Conservation (phyloP, 2,329 filamentous ascomycete genomes). For the Plenodomus tracheiphilus region DNA sequence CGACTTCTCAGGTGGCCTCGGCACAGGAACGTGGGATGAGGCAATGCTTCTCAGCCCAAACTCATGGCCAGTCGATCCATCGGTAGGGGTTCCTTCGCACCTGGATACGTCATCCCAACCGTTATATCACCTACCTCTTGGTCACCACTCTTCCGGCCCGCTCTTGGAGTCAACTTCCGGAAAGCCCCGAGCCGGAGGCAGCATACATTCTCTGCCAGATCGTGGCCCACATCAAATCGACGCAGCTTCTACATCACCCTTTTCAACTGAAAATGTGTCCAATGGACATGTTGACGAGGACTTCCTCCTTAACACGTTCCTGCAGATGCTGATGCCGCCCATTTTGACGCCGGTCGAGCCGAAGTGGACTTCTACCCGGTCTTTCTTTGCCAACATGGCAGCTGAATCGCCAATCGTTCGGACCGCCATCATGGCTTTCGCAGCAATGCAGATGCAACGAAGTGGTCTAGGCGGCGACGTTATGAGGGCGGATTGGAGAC, state of each 20-base stretch:
- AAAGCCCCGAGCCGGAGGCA: conserved; percentile 4
- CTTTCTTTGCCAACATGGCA: conserved; percentile 55
- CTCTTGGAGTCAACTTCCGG: conserved; percentile 10
- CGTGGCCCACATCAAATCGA: conserved; percentile 17
- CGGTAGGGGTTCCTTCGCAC: conserved; percentile 11
- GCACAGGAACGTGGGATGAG: conserved; percentile 35
- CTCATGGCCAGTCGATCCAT: conserved; percentile 33
- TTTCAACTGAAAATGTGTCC: conserved; percentile 29
- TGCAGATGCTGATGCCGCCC: conserved; percentile 54
- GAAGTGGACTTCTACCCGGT: conserved; percentile 56
- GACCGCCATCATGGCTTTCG: conserved; percentile 57
- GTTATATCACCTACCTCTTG: conserved; percentile 21
- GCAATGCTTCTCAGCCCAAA: conserved; percentile 37
- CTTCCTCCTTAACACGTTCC: conserved; percentile 54
- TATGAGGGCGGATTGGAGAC: conserved; percentile 36
- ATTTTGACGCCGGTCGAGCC: conserved; percentile 59
- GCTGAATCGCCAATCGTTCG: conserved; percentile 52
- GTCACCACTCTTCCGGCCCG: conserved; percentile 19
- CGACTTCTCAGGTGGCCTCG: conserved; percentile 33
- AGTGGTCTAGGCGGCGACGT: conserved; percentile 39
- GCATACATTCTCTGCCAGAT: conserved; percentile 19
- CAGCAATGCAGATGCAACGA: conserved; percentile 48
- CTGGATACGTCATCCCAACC: conserved; percentile 24
- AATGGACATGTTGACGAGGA: conserved; percentile 35
- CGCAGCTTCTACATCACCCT: conserved; percentile 32